Percentiles rank a stretch among this genome's conserved stretches.
Conservation (phyloP, 352 stramenopile genomes). For the Aphanomyces astaci region DNA sequence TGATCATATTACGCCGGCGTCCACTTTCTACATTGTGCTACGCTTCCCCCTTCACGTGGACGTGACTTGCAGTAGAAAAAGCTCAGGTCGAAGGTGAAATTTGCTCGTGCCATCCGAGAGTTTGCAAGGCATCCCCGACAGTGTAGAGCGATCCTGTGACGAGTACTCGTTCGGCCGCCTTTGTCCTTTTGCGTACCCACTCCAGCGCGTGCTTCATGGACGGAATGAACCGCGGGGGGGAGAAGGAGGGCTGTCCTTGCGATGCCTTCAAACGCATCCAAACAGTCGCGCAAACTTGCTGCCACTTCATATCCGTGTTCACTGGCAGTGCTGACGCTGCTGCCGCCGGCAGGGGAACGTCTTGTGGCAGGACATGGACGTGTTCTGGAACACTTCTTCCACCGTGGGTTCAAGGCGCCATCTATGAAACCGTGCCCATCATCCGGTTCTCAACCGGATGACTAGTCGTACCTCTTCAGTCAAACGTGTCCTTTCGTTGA, state of each 20-base stretch:
- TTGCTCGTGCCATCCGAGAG: constrained; percentile 55
- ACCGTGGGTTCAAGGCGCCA: constrained; percentile 28
- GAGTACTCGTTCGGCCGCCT: constrained; percentile 23
- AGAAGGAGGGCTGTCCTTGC: background rate
- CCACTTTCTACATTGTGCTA: background rate
- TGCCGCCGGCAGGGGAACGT: constrained; percentile 33
- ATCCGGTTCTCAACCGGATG: no score
- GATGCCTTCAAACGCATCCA: background rate
- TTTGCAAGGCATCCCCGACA: constrained; percentile 50
- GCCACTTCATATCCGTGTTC: constrained; percentile 33
- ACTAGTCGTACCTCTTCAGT: no score
- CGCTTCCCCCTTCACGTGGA: background rate
- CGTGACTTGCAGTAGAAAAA: constrained; percentile 1
- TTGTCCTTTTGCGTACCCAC: background rate
- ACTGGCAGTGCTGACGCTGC: constrained; percentile 41
- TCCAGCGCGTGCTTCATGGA: background rate
- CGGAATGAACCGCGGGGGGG: background rate
- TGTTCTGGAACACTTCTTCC: constrained; percentile 36
- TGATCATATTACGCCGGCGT: no score
- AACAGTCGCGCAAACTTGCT: constrained; percentile 6
- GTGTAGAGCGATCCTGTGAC: no score
- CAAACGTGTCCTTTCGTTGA: no score
- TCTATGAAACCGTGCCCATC: no score
- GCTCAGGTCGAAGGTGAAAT: no score
- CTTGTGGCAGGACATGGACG: constrained; percentile 36